phyloP scores from a whole-genome alignment of 108 stramenopile genomes.

The Chaetoceros tenuissimus region DNA sequence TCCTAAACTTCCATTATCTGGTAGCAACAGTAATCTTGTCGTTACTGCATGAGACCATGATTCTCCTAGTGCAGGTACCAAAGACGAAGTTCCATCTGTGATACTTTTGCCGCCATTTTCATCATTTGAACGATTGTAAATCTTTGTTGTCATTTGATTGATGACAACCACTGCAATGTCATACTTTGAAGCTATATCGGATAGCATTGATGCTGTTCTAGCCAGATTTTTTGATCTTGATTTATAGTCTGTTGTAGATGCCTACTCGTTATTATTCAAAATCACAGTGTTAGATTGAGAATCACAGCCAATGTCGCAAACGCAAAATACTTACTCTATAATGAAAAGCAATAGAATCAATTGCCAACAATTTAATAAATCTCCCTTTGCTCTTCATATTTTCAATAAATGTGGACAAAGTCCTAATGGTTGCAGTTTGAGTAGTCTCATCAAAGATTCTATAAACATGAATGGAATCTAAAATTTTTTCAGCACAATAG shows the following conservation, averaged over 20 bases:
- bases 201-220: conserved; percentile 56
- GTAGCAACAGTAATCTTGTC: conserved; percentile 59
- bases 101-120: neutral
- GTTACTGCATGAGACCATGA: conserved; percentile 92
- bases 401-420: conserved; percentile 37
- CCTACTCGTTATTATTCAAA: too few species aligned
- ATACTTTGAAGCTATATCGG: conserved; percentile 51
- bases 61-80: conserved; percentile 89
- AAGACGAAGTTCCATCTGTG: conserved; percentile 14
- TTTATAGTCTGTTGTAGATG: conserved; percentile 20
- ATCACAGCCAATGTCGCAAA: too few species aligned
- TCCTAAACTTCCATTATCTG: conserved; percentile 8
- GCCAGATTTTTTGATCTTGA: conserved; percentile 60
- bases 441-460: conserved; percentile 83
- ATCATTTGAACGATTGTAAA: neutral
- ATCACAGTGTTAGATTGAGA: too few species aligned
- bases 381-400: conserved; percentile 19
- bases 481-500: conserved; percentile 46
- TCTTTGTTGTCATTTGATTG: conserved; percentile 93
- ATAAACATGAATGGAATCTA: conserved; percentile 85
- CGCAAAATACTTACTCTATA: conserved; percentile 48
- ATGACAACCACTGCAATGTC: conserved; percentile 77
- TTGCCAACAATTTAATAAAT: conserved; percentile 41
- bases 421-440: conserved; percentile 73
- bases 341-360: conserved; percentile 95